Conservation (phyloP, 78 protist genomes). For the Dictyostelium purpureum region DNA sequence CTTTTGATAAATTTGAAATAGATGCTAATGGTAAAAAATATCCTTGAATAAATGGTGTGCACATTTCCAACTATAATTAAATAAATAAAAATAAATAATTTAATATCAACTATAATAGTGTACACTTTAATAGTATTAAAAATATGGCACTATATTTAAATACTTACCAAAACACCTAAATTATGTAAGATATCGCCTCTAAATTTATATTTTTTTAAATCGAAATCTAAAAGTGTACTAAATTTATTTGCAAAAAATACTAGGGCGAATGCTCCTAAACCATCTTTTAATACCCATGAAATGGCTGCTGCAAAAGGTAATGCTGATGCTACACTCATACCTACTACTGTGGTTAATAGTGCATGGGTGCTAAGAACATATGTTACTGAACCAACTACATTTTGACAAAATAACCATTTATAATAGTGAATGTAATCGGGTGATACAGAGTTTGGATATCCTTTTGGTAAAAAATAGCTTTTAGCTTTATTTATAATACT, state of each 20-base stretch:
- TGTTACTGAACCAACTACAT: constrained; percentile 52
- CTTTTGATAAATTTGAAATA: constrained; percentile 71
- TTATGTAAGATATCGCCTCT: constrained; percentile 77
- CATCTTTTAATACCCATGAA: constrained; percentile 75
- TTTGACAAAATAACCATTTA: constrained; percentile 70
- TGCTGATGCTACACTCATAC: constrained; percentile 20
- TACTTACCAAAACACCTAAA: constrained; percentile 69
- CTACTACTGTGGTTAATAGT: constrained; percentile 30
- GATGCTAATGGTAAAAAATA: constrained; percentile 71
- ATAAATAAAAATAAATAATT: background rate
- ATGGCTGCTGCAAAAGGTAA: constrained; percentile 80
- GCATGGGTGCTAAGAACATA: constrained; percentile 76
- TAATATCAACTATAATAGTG: background rate
- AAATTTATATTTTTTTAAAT: constrained; percentile 65
- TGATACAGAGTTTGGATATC: constrained; percentile 50
- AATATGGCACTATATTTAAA: too few relatives aligned
- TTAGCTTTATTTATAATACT: background rate
- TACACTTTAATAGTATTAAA: background rate
- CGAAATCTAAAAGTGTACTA: constrained; percentile 65
- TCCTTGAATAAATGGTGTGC: constrained; percentile 60
- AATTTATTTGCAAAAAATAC: constrained; percentile 69
- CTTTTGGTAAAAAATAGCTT: constrained; percentile 56
- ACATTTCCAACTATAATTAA: constrained; percentile 54
- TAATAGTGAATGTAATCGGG: constrained; percentile 36
- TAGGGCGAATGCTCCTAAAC: constrained; percentile 63